A percentile compares a stretch with the other conserved stretches of the same genome.
These are phyloP conservation scores for Fraxinus pennsylvanica DNA, from an alignment of 257 asterid genomes.

Conservation along the genomic window DNA sequence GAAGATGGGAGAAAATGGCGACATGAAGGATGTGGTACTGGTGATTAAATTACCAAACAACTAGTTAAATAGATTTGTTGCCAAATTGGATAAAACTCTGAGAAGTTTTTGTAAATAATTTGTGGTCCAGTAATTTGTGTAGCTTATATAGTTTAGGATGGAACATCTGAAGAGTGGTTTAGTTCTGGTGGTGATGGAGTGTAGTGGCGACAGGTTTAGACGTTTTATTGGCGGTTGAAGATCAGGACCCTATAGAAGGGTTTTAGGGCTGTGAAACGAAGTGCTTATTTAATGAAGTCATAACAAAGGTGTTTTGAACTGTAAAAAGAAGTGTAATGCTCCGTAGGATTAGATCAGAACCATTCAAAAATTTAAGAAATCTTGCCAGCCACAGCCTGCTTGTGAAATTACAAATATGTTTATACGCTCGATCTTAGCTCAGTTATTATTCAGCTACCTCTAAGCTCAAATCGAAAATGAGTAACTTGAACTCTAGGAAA, in stretches of 20 bases:
- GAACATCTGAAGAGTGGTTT: neutral
- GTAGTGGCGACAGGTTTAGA: neutral
- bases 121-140: neutral
- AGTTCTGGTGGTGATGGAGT: neutral
- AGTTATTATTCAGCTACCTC: neutral
- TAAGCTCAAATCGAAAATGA: neutral
- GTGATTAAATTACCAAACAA: neutral
- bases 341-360: neutral
- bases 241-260: neutral
- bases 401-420: neutral
- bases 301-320: neutral
- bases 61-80: neutral
- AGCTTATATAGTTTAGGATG: neutral
- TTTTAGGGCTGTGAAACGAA: neutral
- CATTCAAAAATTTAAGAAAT: neutral
- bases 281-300: neutral
- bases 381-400: neutral
- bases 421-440: neutral
- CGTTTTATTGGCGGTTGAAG: neutral
- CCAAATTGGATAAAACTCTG: neutral
- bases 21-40: neutral
- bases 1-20: neutral
- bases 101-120: neutral
- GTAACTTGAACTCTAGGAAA: neutral
- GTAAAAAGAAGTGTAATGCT: neutral